Evolutionary conservation across 345 rosid genomes (phyloP).

Genomic region (Gossypium rotundifolium): DNA sequence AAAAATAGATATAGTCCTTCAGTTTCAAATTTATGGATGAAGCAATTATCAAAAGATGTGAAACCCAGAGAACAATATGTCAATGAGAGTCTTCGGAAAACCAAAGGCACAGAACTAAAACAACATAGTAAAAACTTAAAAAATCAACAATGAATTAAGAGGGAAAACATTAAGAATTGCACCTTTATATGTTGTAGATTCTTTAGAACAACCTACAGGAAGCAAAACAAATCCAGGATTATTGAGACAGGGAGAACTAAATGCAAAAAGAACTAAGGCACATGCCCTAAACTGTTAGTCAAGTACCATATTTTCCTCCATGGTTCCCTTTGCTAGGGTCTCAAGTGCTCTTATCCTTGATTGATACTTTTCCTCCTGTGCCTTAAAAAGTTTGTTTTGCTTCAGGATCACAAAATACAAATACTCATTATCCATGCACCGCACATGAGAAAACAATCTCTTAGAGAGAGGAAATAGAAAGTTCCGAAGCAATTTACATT

Average conservation of each 20-base stretch:
- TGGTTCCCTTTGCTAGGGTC: slow-evolving; percentile 64
- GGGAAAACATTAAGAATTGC: not conserved
- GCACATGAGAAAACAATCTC: slow-evolving; percentile 8
- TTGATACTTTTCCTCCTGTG: slow-evolving; percentile 69
- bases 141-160: not conserved
- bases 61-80: not conserved
- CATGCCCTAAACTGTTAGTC: slow-evolving; percentile 10
- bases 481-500: slow-evolving; percentile 40
- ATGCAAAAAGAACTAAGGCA: slow-evolving; percentile 9
- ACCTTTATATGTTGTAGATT: slow-evolving; percentile 50
- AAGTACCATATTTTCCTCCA: slow-evolving; percentile 74
- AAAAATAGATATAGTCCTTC: not conserved
- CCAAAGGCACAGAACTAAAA: not conserved
- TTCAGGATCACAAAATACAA: slow-evolving; percentile 29
- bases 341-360: slow-evolving; percentile 69
- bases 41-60: not conserved
- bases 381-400: slow-evolving; percentile 69
- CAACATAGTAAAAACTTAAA: not conserved
- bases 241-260: not conserved
- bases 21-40: not conserved
- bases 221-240: slow-evolving; percentile 8
- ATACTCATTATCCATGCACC: slow-evolving; percentile 19
- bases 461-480: slow-evolving; percentile 3
- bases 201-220: slow-evolving; percentile 39
- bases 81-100: not conserved